A percentile compares a stretch with the other conserved stretches of the same genome.
Conservation (phyloP, 257 asterid genomes). For the Solanum ossicruentum region DNA sequence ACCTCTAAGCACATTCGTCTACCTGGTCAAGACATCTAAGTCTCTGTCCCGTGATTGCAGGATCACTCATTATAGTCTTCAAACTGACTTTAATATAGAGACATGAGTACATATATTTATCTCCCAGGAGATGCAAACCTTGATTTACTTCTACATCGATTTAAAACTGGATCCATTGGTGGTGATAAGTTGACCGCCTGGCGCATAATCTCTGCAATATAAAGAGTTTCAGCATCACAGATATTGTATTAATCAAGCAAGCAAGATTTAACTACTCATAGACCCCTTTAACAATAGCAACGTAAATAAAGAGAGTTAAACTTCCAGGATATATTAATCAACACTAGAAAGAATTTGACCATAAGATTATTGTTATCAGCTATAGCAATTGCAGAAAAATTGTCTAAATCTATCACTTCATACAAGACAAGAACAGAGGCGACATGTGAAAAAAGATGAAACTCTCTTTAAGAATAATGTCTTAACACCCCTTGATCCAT, state of each 20-base stretch:
- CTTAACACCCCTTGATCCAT: background rate
- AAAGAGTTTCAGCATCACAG: conserved; percentile 1
- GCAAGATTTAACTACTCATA: background rate
- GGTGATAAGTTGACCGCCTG: conserved; percentile 78
- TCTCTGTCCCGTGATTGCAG: background rate
- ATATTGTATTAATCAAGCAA: background rate
- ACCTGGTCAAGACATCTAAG: background rate
- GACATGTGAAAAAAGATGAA: background rate
- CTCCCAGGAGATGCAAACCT: conserved; percentile 65
- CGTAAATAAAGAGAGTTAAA: background rate
- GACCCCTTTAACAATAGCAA: background rate
- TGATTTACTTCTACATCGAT: conserved; percentile 43
- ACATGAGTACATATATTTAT: background rate
- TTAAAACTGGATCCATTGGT: conserved; percentile 54
- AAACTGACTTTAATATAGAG: background rate
- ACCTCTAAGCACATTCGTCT: background rate
- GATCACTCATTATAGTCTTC: background rate
- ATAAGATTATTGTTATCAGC: background rate
- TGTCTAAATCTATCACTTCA: background rate
- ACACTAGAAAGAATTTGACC: background rate
- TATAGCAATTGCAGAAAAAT: background rate
- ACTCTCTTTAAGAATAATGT: background rate
- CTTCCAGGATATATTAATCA: background rate
- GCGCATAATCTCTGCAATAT: conserved; percentile 71
- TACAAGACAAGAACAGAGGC: background rate